Evolutionary conservation across 345 rosid species (phyloP).

Genomic region (Heritiera littoralis): DNA sequence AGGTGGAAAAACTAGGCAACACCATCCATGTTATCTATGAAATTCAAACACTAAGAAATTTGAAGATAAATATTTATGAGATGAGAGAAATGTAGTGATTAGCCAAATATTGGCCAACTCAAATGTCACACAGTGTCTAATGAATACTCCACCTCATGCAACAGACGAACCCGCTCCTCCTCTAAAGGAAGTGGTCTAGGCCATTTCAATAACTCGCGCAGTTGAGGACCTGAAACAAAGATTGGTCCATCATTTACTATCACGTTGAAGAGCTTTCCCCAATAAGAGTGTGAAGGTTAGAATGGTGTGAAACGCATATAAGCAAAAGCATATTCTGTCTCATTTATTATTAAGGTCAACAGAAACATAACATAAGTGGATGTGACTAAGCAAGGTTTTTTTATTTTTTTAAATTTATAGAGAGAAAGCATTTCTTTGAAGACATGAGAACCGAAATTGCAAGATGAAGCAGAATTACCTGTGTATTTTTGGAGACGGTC

Average conservation of each 20-base stretch:
- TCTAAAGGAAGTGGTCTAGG: conserved; percentile 85
- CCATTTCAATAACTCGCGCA: conserved; percentile 68
- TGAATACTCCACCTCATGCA: conserved; percentile 60
- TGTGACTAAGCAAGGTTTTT: not conserved
- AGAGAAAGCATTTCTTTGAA: not conserved
- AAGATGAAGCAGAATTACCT: conserved; percentile 37
- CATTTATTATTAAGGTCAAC: not conserved
- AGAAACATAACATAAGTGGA: not conserved
- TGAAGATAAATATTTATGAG: conserved; percentile 13
- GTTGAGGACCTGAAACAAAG: conserved; percentile 52
- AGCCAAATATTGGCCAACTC: not conserved
- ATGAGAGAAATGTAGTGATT: not conserved
- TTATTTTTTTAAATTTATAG: not conserved
- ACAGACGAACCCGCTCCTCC: conserved; percentile 67
- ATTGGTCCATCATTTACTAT: not conserved
- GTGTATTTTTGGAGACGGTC: conserved; percentile 66
- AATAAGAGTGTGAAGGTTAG: not conserved
- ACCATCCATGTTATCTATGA: not conserved
- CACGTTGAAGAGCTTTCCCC: not conserved
- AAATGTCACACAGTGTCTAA: not conserved
- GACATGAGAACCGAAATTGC: not conserved
- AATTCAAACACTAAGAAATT: not conserved
- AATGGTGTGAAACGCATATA: conserved; percentile 5
- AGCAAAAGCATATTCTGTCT: not conserved
- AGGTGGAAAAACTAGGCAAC: not conserved